Conservation (phyloP, 75 land plant genomes). For the Picea glauca region DNA sequence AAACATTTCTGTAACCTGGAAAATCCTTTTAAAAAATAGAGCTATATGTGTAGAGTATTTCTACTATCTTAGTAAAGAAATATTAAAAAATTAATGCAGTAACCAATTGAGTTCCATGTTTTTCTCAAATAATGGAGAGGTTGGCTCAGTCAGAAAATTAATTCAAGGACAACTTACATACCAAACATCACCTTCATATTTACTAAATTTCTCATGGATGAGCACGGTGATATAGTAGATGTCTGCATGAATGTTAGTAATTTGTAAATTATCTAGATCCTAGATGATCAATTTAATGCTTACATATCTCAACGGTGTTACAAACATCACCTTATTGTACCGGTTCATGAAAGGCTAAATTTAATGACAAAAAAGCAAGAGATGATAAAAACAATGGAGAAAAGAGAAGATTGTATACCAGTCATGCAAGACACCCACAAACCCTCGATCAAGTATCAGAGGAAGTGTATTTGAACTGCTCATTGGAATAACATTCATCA, state of each 20-base stretch:
- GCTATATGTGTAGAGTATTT: too few relatives aligned
- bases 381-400: background rate
- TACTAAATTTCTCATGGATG: background rate
- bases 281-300: background rate
- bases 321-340: background rate
- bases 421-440: constrained; percentile 79
- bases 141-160: background rate
- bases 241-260: constrained; percentile 4
- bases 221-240: background rate
- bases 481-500: constrained; percentile 87
- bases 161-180: background rate
- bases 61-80: background rate
- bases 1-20: background rate
- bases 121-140: background rate
- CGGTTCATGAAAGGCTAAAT: background rate
- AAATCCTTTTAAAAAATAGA: background rate
- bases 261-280: constrained; percentile 5
- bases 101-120: background rate
- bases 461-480: constrained; percentile 54
- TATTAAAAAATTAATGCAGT: background rate
- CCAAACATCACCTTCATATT: background rate
- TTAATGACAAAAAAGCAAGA: background rate
- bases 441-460: constrained; percentile 62
- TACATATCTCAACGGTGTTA: constrained; percentile 1
- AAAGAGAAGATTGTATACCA: constrained; percentile 47